Base-by-base conservation (phyloP, 2,329 filamentous ascomycete genomes). In the Coniochaeta sp. region DNA sequence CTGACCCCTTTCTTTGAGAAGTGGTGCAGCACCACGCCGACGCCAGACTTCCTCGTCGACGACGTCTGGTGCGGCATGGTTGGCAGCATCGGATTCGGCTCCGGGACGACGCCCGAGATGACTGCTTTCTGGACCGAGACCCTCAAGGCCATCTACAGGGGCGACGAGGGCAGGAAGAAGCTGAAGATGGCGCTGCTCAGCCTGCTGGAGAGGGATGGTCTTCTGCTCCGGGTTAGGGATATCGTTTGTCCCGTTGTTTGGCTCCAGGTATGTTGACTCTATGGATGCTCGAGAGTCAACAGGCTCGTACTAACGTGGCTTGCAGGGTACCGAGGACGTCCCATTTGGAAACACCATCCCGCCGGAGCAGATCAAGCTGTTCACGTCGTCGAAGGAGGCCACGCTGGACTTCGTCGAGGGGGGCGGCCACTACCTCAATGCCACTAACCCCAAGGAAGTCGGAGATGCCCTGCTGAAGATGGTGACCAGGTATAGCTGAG, bases 161-260 rank as follows among this genome's bases (percentile, higher is more conserved):
- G 75, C 10, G 73, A 79, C 52, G 69, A 76, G 53, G 76, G 76
- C 3, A 66, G 75, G n/a, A 69, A 61, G 55, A 76, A 75, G 64
- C 60, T 76, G 30, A 65, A 71, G 48, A 72, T 76, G 64, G 72
- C 75, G 0, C 63, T 72, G 6, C 63, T 68, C 8, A 71, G 67
- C 56, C 63, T 80, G 6, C 48, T 74, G 12, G 71, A 75, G 52
- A 62, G 77, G 31, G 76, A 79, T 50, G 71, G 76, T 1, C 65
- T 79, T 5, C 58, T 76, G 7, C 54, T 68, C n/a, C 66, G 77
- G 10, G 52, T 79, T 32, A 55, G 65, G 18, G 71, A 79, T 54
- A 60, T 80, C 53, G 71, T 65, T 53, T 79, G 76, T 52, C 76
- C 76, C 2, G 73, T 80, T 8, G 68, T 74, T 51, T 79, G 76